Conservation (phyloP, 345 rosid genomes). For the Salix arbutifolia region DNA sequence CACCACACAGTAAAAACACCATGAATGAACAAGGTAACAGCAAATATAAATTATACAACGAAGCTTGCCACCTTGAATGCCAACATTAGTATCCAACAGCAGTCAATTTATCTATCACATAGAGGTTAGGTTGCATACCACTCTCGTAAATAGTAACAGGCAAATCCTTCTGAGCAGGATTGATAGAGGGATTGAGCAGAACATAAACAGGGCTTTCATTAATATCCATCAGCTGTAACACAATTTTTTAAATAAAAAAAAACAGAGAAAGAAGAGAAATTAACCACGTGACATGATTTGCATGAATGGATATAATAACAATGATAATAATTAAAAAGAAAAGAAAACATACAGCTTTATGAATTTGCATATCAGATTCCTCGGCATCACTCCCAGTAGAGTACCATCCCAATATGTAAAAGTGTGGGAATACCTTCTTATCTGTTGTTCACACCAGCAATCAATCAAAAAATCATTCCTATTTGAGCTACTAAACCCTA, state of each 20-base stretch:
- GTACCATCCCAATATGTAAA: slow-evolving; percentile 92
- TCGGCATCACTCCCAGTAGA: slow-evolving; percentile 83
- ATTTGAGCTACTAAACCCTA: neutral
- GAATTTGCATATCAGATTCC: slow-evolving; percentile 89
- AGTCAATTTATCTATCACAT: neutral
- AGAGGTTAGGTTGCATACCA: slow-evolving; percentile 40
- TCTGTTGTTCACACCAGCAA: slow-evolving; percentile 31
- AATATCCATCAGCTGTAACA: slow-evolving; percentile 82
- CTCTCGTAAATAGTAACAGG: slow-evolving; percentile 87
- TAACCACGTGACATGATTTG: too few species aligned
- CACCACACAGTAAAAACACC: neutral
- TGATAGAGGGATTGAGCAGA: slow-evolving; percentile 80
- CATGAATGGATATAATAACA: too few species aligned
- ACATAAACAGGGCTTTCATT: slow-evolving; percentile 94
- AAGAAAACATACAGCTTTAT: slow-evolving; percentile 69
- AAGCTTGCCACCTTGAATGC: neutral
- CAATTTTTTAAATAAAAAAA: neutral
- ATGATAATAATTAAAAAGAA: neutral
- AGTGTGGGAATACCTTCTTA: slow-evolving; percentile 89
- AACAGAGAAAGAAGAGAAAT: neutral
- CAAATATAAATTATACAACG: neutral
- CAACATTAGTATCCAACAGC: neutral
- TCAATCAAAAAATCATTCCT: neutral
- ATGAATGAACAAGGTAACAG: neutral
- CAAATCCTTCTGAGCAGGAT: slow-evolving; percentile 87